phyloP scores from a whole-genome alignment of 2,329 filamentous ascomycete genomes.

The Fusarium cyanostomum region DNA sequence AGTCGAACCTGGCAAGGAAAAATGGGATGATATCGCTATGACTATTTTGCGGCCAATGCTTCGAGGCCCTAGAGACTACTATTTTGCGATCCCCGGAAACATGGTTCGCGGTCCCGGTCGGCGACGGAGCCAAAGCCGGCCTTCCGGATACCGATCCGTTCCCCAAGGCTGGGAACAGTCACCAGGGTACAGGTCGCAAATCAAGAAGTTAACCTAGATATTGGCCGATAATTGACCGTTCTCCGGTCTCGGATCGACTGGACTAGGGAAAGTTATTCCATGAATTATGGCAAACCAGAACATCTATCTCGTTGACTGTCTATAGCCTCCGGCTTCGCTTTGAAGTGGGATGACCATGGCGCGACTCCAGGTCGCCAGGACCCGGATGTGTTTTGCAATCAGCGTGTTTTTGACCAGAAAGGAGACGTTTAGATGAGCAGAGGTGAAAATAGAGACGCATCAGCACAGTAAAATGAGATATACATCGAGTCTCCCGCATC shows the following conservation, averaged over 20 bases:
- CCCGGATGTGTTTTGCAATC: slow-evolving; percentile 2
- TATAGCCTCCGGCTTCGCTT: slow-evolving; percentile 30
- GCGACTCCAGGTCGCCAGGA: slow-evolving; percentile 1
- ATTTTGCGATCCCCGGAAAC: not conserved
- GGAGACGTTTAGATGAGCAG: not conserved
- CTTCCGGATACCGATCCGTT: slow-evolving; percentile 6
- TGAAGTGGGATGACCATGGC: slow-evolving; percentile 33
- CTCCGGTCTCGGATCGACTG: slow-evolving; percentile 18
- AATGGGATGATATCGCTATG: not conserved
- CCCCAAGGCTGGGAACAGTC: not conserved
- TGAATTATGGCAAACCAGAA: not conserved
- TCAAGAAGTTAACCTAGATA: not conserved
- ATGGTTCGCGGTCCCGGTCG: not conserved
- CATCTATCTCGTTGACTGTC: not conserved
- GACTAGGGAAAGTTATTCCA: not conserved
- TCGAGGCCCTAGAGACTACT: not conserved
- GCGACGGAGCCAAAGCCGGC: slow-evolving; percentile 11
- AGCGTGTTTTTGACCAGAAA: not conserved
- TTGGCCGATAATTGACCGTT: slow-evolving; percentile 3
- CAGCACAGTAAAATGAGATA: not conserved
- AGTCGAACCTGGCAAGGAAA: too few species aligned
- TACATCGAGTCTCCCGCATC: not conserved
- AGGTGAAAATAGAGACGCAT: not conserved
- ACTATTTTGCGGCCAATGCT: not conserved
- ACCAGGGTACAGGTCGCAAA: not conserved